phyloP scores from a whole-genome alignment of 2,329 filamentous ascomycete species.

The Ophiobolus disseminans region DNA sequence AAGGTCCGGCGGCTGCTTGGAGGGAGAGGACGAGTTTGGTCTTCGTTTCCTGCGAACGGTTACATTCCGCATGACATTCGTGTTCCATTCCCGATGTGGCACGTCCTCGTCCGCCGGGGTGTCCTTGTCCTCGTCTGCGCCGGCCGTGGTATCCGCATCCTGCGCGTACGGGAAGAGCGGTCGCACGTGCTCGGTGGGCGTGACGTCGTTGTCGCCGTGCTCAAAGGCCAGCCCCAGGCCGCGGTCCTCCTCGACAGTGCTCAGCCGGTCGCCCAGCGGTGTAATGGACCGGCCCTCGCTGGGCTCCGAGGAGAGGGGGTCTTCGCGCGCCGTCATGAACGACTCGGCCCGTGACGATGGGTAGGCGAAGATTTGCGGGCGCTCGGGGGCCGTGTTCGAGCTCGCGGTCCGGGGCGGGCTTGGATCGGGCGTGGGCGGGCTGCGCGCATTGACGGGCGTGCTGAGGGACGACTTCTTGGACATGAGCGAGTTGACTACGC shows the following conservation, averaged over 20 bases:
- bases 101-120: slow-evolving; percentile 30
- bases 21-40: slow-evolving; percentile 31
- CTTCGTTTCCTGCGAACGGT: slow-evolving; percentile 48
- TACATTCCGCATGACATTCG: slow-evolving; percentile 52
- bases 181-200: slow-evolving; percentile 36
- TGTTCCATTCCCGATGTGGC: slow-evolving; percentile 50
- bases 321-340: slow-evolving; percentile 56
- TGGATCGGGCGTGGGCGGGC: slow-evolving; percentile 49
- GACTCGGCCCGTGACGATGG: slow-evolving; percentile 56
- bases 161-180: slow-evolving; percentile 17
- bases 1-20: slow-evolving; percentile 16
- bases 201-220: slow-evolving; percentile 36
- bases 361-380: slow-evolving; percentile 39
- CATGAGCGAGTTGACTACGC: slow-evolving; percentile 39
- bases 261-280: slow-evolving; percentile 35
- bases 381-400: slow-evolving; percentile 29
- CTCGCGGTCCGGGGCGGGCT: slow-evolving; percentile 43
- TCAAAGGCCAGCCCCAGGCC: slow-evolving; percentile 48
- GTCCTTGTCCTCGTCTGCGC: slow-evolving; percentile 22
- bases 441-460: slow-evolving; percentile 52
- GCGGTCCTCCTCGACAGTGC: slow-evolving; percentile 39
- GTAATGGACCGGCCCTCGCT: slow-evolving; percentile 39
- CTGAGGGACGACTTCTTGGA: slow-evolving; percentile 49
- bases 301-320: slow-evolving; percentile 43
- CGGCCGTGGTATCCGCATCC: slow-evolving; percentile 16